Conservation (phyloP, 2,329 filamentous ascomycete species). For the Aspergillus sp. region DNA sequence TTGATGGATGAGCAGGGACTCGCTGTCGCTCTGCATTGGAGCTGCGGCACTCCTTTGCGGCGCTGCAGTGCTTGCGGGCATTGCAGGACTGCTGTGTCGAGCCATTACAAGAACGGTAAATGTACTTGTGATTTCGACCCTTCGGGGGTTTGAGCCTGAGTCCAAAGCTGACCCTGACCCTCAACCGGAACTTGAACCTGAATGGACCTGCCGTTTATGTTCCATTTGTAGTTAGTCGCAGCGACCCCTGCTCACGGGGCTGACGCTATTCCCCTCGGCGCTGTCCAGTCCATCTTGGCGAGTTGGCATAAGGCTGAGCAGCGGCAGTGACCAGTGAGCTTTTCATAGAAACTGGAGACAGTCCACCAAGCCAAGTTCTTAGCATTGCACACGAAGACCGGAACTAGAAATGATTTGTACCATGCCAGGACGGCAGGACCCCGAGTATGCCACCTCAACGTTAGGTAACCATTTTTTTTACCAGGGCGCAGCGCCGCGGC, state of each 20-base stretch:
- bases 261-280: constrained; percentile 1
- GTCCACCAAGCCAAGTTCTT: not conserved
- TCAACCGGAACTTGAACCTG: not conserved
- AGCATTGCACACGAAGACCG: not conserved
- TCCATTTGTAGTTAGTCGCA: not conserved
- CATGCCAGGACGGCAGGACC: not conserved
- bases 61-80: too few species aligned
- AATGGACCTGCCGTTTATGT: not conserved
- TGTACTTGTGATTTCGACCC: not conserved
- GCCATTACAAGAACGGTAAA: not conserved
- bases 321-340: not conserved
- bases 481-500: not conserved
- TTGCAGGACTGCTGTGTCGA: too few species aligned
- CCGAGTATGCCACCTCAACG: not conserved
- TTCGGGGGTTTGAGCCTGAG: not conserved
- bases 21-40: too few species aligned
- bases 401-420: not conserved
- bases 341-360: not conserved
- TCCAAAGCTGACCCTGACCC: not conserved
- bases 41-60: too few species aligned
- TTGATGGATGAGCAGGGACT: not conserved
- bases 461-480: constrained; percentile 4
- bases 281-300: constrained; percentile 2
- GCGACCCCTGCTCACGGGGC: not conserved
- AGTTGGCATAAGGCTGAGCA: constrained; percentile 7